phyloP scores from a whole-genome alignment of 345 rosid genomes.

The Balakata baccata region DNA sequence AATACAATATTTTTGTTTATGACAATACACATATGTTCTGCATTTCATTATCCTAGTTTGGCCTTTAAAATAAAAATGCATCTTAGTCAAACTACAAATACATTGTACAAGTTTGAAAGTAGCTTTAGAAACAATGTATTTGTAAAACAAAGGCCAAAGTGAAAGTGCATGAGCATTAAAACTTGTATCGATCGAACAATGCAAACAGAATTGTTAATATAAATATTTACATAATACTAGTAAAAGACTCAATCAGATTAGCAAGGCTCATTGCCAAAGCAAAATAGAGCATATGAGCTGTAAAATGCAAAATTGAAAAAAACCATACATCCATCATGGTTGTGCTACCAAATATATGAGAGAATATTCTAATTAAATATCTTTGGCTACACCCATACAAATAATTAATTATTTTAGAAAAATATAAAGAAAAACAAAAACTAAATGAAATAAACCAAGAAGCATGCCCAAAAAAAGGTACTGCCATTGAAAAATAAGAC shows the following conservation, averaged over 20 bases:
- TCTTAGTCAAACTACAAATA: conserved; percentile 14
- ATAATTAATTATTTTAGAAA: not conserved
- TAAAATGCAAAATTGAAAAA: not conserved
- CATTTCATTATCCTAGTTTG: too few relatives aligned
- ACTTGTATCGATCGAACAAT: not conserved
- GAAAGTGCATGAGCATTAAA: too few relatives aligned
- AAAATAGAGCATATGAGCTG: not conserved
- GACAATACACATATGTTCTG: too few relatives aligned
- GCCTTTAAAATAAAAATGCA: conserved; percentile 19
- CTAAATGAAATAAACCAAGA: too few relatives aligned
- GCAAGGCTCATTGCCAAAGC: too few relatives aligned
- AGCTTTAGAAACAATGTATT: not conserved
- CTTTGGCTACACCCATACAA: too few relatives aligned
- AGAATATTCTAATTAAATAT: too few relatives aligned
- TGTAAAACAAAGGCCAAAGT: too few relatives aligned
- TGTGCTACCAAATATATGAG: not conserved
- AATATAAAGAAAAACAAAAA: too few relatives aligned
- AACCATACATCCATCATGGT: not conserved
- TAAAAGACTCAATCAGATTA: not conserved
- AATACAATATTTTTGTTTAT: too few relatives aligned
- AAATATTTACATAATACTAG: not conserved
- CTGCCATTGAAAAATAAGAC: not conserved
- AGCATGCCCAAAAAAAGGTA: too few relatives aligned
- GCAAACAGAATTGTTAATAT: not conserved
- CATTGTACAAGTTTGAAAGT: not conserved